phyloP scores from a whole-genome alignment of 2,329 filamentous ascomycete species.

The Hymenoscyphus fructigenus region DNA sequence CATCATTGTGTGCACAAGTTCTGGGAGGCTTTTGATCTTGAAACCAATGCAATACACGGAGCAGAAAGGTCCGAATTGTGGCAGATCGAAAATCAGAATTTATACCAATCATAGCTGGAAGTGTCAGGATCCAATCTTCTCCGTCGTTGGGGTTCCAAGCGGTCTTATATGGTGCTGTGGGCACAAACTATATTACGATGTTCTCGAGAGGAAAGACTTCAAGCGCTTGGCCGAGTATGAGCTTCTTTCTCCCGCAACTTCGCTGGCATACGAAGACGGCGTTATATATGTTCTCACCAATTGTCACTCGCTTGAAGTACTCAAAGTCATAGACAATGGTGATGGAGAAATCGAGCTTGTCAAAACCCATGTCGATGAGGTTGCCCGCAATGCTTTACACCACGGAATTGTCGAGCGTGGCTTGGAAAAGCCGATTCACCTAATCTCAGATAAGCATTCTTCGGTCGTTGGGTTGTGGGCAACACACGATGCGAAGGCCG shows the following conservation, averaged over 20 bases:
- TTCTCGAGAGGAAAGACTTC: slow-evolving; percentile 52
- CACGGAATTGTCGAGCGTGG: slow-evolving; percentile 20
- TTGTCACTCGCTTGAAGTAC: slow-evolving; percentile 55
- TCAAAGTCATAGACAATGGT: slow-evolving; percentile 41
- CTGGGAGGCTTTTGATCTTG: slow-evolving; percentile 57
- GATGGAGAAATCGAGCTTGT: slow-evolving; percentile 29
- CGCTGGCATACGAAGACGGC: slow-evolving; percentile 48
- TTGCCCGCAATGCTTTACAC: slow-evolving; percentile 35
- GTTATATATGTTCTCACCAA: slow-evolving; percentile 51
- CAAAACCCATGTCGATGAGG: slow-evolving; percentile 34
- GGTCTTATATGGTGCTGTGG: slow-evolving; percentile 58
- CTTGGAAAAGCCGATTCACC: slow-evolving; percentile 25
- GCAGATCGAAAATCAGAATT: slow-evolving; percentile 45
- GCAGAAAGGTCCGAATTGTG: not conserved
- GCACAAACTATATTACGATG: slow-evolving; percentile 54
- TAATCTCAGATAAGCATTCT: slow-evolving; percentile 36
- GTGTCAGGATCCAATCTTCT: slow-evolving; percentile 51
- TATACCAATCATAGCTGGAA: slow-evolving; percentile 53
- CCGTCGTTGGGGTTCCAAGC: slow-evolving; percentile 54
- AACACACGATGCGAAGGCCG: slow-evolving; percentile 29
- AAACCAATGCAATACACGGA: slow-evolving; percentile 38
- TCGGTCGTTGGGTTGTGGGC: slow-evolving; percentile 35
- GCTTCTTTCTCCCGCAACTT: slow-evolving; percentile 53
- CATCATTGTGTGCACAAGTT: slow-evolving; percentile 58
- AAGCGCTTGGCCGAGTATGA: slow-evolving; percentile 46